Evolutionary conservation across 2,329 filamentous ascomycete genomes (phyloP).

Genomic region (Tothia fuscella): DNA sequence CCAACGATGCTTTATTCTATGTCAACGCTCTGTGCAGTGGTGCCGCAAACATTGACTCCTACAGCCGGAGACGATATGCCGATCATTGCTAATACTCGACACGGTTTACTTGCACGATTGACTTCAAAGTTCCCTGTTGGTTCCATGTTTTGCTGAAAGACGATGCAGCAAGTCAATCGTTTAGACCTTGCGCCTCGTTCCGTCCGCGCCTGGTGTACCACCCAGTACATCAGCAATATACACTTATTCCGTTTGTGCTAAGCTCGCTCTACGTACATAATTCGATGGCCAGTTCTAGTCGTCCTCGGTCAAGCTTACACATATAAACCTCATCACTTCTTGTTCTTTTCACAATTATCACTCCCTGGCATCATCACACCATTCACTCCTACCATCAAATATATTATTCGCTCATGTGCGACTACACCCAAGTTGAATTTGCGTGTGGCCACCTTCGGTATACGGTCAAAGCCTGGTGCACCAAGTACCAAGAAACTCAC

Average conservation of each 20-base stretch:
- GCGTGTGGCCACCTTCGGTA: slow-evolving; percentile 43
- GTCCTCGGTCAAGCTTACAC: too few relatives aligned
- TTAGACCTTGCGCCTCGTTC: too few relatives aligned
- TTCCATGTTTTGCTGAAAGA: neutral
- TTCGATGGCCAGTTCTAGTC: too few relatives aligned
- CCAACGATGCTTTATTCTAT: too few relatives aligned
- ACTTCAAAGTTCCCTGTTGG: neutral
- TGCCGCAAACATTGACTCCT: slow-evolving; percentile 1
- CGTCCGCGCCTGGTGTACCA: too few relatives aligned
- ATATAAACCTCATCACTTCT: neutral
- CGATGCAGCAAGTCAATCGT: too few relatives aligned
- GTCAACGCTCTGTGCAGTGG: too few relatives aligned
- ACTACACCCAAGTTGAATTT: slow-evolving; percentile 48
- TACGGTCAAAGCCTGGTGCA: slow-evolving; percentile 45
- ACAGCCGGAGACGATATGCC: neutral
- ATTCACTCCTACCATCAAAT: too few relatives aligned
- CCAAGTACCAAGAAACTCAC: slow-evolving; percentile 41
- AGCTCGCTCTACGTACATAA: too few relatives aligned
- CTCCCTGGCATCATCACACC: too few relatives aligned
- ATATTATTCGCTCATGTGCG: slow-evolving; percentile 37
- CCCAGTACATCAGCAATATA: too few relatives aligned
- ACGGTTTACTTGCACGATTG: neutral
- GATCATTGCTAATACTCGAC: neutral
- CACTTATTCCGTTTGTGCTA: too few relatives aligned
- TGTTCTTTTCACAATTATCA: neutral